Conservation (phyloP, 345 rosid genomes). For the Heritiera littoralis region DNA sequence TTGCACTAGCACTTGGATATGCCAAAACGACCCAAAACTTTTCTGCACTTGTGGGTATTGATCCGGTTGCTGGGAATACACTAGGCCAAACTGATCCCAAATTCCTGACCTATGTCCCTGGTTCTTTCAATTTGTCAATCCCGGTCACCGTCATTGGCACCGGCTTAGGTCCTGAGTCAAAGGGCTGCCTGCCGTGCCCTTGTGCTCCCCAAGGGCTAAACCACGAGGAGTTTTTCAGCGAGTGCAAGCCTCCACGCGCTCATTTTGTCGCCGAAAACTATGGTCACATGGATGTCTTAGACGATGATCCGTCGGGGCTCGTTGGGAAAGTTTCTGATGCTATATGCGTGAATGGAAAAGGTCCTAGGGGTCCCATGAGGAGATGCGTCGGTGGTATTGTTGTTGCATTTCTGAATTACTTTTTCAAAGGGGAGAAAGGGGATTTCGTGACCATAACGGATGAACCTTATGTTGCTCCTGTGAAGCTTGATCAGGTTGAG, state of each 20-base stretch:
- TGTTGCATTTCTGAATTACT: constrained; percentile 41
- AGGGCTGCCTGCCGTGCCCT: neutral
- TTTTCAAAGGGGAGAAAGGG: constrained; percentile 13
- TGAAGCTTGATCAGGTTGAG: constrained; percentile 19
- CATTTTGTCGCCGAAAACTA: constrained; percentile 39
- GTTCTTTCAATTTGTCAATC: constrained; percentile 30
- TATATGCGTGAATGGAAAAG: constrained; percentile 25
- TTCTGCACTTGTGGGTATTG: constrained; percentile 34
- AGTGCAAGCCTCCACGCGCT: constrained; percentile 35
- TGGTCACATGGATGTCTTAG: constrained; percentile 48
- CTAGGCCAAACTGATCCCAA: constrained; percentile 17
- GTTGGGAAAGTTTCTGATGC: neutral
- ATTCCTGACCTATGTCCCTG: constrained; percentile 20
- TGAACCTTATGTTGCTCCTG: constrained; percentile 35
- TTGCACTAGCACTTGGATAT: constrained; percentile 37
- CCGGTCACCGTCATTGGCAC: constrained; percentile 38
- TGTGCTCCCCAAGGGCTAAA: constrained; percentile 39
- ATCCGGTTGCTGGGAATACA: constrained; percentile 37
- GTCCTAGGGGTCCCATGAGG: constrained; percentile 32
- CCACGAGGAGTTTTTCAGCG: constrained; percentile 36
- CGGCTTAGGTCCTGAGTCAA: constrained; percentile 27
- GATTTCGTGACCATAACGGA: constrained; percentile 28
- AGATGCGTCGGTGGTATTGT: constrained; percentile 38
- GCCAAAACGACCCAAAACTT: constrained; percentile 15
- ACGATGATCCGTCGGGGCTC: constrained; percentile 25